A percentile compares a stretch with the other conserved stretches of the same genome.
phyloP scores from a whole-genome alignment of 2,329 filamentous ascomycete species.

The Colletotrichum sp. region DNA sequence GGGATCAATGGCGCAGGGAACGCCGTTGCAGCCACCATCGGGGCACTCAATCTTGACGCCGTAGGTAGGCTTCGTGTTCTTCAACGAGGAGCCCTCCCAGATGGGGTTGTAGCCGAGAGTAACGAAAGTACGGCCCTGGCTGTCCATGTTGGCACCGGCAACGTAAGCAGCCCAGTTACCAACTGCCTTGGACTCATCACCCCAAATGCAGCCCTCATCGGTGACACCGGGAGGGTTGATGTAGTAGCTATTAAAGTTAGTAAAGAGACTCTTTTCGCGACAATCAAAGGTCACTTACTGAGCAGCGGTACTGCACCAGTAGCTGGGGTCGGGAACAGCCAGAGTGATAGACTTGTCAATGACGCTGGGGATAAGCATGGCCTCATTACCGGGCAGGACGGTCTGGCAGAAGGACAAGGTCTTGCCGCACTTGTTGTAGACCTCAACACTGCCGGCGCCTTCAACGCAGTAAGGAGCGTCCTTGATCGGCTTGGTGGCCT shows the following conservation, averaged over 20 bases:
- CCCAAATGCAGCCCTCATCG: constrained; percentile 74
- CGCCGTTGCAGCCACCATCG: constrained; percentile 68
- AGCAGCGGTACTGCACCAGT: constrained; percentile 76
- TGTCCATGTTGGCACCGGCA: constrained; percentile 74
- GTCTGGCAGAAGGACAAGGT: constrained; percentile 79
- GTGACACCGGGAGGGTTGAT: constrained; percentile 76
- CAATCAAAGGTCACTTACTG: constrained; percentile 61
- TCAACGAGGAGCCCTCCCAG: constrained; percentile 63
- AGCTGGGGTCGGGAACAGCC: constrained; percentile 72
- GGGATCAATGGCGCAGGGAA: constrained; percentile 77
- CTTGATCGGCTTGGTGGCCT: constrained; percentile 72
- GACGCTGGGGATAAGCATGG: constrained; percentile 82
- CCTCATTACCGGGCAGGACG: constrained; percentile 78
- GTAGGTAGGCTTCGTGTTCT: constrained; percentile 64
- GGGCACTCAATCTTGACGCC: constrained; percentile 75
- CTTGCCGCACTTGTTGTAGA: constrained; percentile 68
- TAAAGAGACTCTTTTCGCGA: not conserved
- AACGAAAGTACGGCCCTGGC: constrained; percentile 70
- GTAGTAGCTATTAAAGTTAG: constrained; percentile 62
- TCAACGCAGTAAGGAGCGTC: constrained; percentile 72
- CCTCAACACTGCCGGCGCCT: constrained; percentile 69
- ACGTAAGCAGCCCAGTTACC: constrained; percentile 84
- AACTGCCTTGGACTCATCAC: constrained; percentile 62
- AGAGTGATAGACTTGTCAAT: constrained; percentile 63
- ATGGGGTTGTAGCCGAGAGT: constrained; percentile 83